Base-by-base conservation (phyloP, 2,329 filamentous ascomycete genomes). In the Elsinoe perseae region DNA sequence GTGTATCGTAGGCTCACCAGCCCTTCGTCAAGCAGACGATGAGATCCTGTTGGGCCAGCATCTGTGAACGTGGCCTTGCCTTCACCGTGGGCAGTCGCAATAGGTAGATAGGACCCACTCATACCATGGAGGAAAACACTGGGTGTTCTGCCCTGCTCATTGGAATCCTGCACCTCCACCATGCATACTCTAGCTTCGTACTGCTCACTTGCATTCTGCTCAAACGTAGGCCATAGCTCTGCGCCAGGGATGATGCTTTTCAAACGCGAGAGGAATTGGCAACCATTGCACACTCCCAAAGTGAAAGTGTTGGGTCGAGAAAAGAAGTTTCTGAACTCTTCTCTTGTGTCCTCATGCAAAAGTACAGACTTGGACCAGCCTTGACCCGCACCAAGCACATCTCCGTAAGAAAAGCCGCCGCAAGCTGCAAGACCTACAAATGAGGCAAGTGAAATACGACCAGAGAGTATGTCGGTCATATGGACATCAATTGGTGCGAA, bases 281-380 rank as follows among this genome's bases (percentile, higher is more conserved):
- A 97, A 52, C 93, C 93, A 69, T 98, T 98, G 80, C 93, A 97
- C 30, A 97, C 89, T 64, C 93, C 93, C 0, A 98, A 80, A 0
- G 89, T 79, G 71, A 98, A 97, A 0, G 93, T 97, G 68, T 96
- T 89, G 3, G 84, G 81, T 27, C 93, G 83, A 62, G 84, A 80
- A 75, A 97, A 97, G 80, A 96, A 97, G 50, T 76, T 72, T 65
- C 86, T 77, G 73, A 97, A 96, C 63, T 92, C 87, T 57, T 79
- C 77, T 40, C 90, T 83, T 40, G 85, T 85, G 57, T 85, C 75
- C 21, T 80, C 80, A 72, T 97, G 89, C 70, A 95, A 81, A 16
- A 97, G 80, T 36, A 97, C 90, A 1, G 87, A 92, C 73, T 95
- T 91, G 3, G 93, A 89, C 93, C 93, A 98, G 42, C 93, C 93